Conservation (phyloP, 2,329 filamentous ascomycete species). For the Fusarium goolgardi region DNA sequence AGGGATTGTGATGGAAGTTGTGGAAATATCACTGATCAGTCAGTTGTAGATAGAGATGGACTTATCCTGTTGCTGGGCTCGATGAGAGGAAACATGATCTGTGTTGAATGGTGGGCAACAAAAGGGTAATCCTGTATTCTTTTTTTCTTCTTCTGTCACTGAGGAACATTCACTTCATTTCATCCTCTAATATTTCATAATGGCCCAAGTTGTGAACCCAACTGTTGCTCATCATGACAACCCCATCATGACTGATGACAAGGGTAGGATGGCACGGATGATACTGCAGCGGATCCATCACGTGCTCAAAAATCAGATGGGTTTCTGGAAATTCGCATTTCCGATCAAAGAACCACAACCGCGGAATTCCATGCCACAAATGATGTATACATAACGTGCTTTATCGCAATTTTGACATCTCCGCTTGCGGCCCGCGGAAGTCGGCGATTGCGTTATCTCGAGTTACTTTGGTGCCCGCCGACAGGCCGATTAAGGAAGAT, state of each 20-base stretch:
- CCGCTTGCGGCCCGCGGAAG: slow-evolving; percentile 48
- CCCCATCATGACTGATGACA: neutral
- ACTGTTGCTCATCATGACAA: neutral
- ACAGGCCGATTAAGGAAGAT: slow-evolving; percentile 48
- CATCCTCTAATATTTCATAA: neutral
- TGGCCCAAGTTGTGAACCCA: neutral
- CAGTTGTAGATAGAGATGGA: neutral
- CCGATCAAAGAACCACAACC: slow-evolving; percentile 26
- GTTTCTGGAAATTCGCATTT: slow-evolving; percentile 36
- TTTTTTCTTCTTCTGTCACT: neutral
- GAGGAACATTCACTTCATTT: neutral
- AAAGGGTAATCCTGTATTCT: neutral
- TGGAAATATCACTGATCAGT: neutral
- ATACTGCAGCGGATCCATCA: neutral
- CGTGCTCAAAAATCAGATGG: slow-evolving; percentile 6
- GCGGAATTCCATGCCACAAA: slow-evolving; percentile 19
- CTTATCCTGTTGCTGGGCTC: neutral
- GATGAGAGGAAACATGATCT: neutral
- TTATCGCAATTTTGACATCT: slow-evolving; percentile 41
- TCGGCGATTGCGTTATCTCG: slow-evolving; percentile 42
- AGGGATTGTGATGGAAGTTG: neutral
- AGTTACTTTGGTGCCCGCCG: slow-evolving; percentile 29
- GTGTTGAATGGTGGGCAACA: neutral
- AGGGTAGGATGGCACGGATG: neutral
- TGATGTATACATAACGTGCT: slow-evolving; percentile 27